phyloP scores from a whole-genome alignment of 495 filamentous ascomycete genomes.

The Daldinia decipiens region DNA sequence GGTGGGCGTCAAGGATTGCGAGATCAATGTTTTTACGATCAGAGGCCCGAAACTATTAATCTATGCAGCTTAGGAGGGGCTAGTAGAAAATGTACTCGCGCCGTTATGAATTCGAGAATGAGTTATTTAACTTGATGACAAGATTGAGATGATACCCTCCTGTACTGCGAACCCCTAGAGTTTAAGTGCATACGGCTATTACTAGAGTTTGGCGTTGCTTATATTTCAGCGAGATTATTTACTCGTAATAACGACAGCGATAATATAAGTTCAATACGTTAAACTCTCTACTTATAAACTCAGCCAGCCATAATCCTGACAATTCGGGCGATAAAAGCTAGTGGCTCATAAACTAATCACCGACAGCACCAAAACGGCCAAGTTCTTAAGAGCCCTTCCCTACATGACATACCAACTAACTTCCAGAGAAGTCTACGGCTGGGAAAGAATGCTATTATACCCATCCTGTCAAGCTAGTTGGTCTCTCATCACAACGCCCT shows the following conservation, averaged over 20 bases:
- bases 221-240: too few species aligned
- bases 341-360: background rate
- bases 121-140: background rate
- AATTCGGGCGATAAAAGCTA: background rate
- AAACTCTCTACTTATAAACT: too few species aligned
- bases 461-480: background rate
- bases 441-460: background rate
- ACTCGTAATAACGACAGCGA: too few species aligned
- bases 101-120: background rate
- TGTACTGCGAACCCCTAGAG: background rate
- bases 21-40: conserved; percentile 7
- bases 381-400: background rate
- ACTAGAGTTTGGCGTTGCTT: too few species aligned
- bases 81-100: background rate
- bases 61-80: conserved; percentile 13
- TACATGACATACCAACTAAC: background rate
- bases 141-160: background rate
- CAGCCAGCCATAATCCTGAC: conserved; percentile 6
- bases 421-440: background rate
- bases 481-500: background rate
- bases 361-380: background rate
- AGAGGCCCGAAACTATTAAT: conserved; percentile 20
- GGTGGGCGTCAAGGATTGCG: conserved; percentile 24
- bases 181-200: background rate
- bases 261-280: too few species aligned